A percentile compares a stretch with the other conserved stretches of the same genome.
These are phyloP conservation scores for Pythium brassicae DNA, from an alignment of 352 stramenopile species.

Conservation along the genomic window DNA sequence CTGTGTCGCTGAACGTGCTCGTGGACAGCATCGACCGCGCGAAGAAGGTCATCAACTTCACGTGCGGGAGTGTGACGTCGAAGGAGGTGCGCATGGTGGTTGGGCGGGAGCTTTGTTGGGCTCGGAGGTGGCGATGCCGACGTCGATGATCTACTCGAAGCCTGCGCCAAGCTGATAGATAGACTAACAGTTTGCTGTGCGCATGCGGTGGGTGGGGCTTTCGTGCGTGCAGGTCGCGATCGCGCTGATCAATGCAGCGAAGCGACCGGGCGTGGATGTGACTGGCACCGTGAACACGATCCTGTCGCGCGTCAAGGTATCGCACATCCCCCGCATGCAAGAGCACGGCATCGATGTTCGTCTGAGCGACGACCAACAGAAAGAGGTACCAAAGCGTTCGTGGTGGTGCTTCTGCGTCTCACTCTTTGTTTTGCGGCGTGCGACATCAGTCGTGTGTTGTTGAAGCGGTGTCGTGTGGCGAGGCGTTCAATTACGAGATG, in stretches of 20 bases:
- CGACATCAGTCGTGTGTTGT: no score
- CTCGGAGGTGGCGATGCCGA: no score
- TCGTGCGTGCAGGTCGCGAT: neutral
- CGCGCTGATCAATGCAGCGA: neutral
- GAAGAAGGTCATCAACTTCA: neutral
- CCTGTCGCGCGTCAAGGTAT: neutral
- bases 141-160: no score
- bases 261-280: neutral
- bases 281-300: neutral
- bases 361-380: neutral
- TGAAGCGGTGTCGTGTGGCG: no score
- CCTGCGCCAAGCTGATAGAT: no score
- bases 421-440: no score
- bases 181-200: neutral
- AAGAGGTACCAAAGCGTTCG: neutral
- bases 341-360: neutral
- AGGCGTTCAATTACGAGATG: no score
- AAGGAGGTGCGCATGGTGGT: neutral
- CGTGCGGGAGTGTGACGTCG: neutral
- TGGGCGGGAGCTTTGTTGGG: no score
- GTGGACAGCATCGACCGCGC: neutral
- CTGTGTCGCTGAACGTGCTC: neutral
- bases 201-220: neutral
- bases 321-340: neutral
- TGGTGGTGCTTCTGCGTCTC: neutral